Percentiles rank a stretch among this genome's conserved stretches.
Evolutionary conservation across 345 rosid species (phyloP).

Genomic region (Sapria himalayana): DNA sequence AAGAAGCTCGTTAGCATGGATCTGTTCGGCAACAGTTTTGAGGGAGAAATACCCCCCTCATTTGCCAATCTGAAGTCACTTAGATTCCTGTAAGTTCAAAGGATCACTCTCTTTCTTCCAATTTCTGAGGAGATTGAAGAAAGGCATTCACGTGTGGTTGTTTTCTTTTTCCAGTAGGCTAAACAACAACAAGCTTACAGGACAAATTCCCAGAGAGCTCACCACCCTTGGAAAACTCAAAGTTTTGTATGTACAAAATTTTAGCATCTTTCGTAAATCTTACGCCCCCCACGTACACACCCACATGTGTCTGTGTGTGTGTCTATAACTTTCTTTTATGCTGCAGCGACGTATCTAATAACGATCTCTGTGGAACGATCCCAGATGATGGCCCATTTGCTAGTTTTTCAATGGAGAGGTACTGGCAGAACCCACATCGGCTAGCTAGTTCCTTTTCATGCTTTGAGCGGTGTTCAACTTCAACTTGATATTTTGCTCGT

Average conservation of each 20-base stretch:
- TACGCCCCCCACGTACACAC: too few species aligned
- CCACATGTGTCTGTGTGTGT: too few species aligned
- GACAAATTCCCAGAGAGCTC: constrained; percentile 48
- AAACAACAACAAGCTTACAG: constrained; percentile 42
- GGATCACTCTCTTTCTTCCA: too few species aligned
- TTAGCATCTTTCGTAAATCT: too few species aligned
- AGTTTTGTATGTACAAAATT: constrained; percentile 31
- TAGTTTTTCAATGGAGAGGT: constrained; percentile 42
- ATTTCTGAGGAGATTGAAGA: too few species aligned
- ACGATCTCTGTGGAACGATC: constrained; percentile 49
- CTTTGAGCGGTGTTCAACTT: not conserved
- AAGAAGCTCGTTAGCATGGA: constrained; percentile 42
- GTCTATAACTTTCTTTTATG: not conserved
- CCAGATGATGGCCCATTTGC: constrained; percentile 54
- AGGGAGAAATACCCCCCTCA: constrained; percentile 43
- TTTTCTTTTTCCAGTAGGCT: constrained; percentile 22
- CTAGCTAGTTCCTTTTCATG: too few species aligned
- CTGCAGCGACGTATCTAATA: constrained; percentile 50
- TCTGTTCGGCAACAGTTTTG: constrained; percentile 28
- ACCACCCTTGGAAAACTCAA: constrained; percentile 31
- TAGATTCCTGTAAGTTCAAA: constrained; percentile 52
- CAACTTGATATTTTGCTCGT: not conserved
- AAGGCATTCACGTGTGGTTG: too few species aligned
- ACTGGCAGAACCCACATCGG: not conserved
- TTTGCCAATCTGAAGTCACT: constrained; percentile 40